Evolutionary conservation across 2,329 filamentous ascomycete genomes (phyloP).

Genomic region (Hymenoscyphus fraxineus): DNA sequence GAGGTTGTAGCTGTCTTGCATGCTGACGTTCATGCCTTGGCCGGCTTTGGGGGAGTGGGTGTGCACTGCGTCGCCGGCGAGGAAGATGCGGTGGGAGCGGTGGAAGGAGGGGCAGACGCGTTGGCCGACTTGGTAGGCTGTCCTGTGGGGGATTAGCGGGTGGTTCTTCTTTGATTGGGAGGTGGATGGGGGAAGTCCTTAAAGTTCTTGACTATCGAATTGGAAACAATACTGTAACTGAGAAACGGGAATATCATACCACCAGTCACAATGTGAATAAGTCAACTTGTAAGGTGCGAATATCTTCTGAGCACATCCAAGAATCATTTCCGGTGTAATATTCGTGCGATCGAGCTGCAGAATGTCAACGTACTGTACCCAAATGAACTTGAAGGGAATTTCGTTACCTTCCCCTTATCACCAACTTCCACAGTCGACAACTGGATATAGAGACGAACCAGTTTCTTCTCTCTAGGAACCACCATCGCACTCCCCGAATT

Average conservation of each 20-base stretch:
- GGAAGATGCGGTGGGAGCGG: constrained; percentile 47
- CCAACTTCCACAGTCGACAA: constrained; percentile 47
- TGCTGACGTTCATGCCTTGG: constrained; percentile 55
- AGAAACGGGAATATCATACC: constrained; percentile 38
- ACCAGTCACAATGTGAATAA: constrained; percentile 62
- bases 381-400: too few species aligned
- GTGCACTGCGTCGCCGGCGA: constrained; percentile 45
- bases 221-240: too few species aligned
- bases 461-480: constrained; percentile 53
- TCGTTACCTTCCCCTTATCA: constrained; percentile 35
- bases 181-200: too few species aligned
- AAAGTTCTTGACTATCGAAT: too few species aligned
- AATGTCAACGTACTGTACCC: too few species aligned
- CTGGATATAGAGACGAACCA: constrained; percentile 63
- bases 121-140: constrained; percentile 55
- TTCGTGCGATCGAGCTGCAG: constrained; percentile 52
- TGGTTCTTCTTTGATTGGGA: too few species aligned
- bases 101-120: constrained; percentile 51
- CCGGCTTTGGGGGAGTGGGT: constrained; percentile 62
- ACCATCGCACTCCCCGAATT: constrained; percentile 53
- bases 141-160: not conserved
- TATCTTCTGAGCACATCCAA: constrained; percentile 60
- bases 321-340: constrained; percentile 58
- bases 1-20: constrained; percentile 60
- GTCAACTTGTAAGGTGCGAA: constrained; percentile 63